Base-by-base conservation (phyloP, 164 flowering plant species). In the Sextonia rubra region DNA sequence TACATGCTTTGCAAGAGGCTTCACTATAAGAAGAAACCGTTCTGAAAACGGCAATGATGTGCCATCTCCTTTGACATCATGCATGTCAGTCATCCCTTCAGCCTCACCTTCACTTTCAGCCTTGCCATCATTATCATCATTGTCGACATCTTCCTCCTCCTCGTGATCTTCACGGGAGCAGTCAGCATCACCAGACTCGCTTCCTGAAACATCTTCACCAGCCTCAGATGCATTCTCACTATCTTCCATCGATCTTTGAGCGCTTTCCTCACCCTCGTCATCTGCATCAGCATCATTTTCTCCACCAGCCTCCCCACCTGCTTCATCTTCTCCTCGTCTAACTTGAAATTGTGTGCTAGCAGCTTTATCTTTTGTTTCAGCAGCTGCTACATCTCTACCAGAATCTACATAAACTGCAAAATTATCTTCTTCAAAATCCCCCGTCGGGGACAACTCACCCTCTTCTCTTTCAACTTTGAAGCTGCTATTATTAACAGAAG, bases 71-170 rank as follows among this genome's bases (percentile, higher is more conserved):
- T 91, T 94, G 67, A 76, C 85, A 79, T 90, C 94, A 77, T 86
- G 89, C 12, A 86, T 93, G 85, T 91, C 94, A 72, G 90, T 92
- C 82, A 77, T 84, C 62, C 90, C 94, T 78, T 93, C 99, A 68
- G 90, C 98, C 82, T 89, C 97, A 68, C 92, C 98, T 84, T 91
- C 97, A 89, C 94, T 91, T 79, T 91, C 98, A 32, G 86, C 96
- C 79, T 91, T 91, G 26, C 80, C 82, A 66, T 84, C 91, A 82
- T 86, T 79, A 29, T 84, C 88, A 23, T 82, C 90, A 74, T 83
- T 85, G 30, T 85, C 92, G 23, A 75, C 90, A 71, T 89, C 95
- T 77, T 86, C 84, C 64, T 78, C 80, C 71, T 75, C 82, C 76
- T 86, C 88, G 60, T 85, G 90, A 64, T 89, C 91, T 78, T 88